Base-by-base conservation (phyloP, 1,139 yeast species). In the Candida sanyaensis region DNA sequence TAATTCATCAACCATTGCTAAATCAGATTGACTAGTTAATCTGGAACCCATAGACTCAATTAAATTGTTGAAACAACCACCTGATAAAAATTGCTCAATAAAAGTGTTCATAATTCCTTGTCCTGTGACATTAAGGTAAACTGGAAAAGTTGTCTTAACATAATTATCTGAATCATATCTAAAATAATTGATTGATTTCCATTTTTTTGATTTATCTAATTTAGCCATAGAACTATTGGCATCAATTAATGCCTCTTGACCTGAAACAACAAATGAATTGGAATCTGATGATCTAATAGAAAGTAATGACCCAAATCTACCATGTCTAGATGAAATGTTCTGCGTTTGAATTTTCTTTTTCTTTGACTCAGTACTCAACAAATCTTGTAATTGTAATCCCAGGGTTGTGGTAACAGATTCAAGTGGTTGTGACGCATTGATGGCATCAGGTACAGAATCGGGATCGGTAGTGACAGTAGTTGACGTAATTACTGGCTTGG, bases 251-350 rank as follows among this genome's bases (percentile, higher is more conserved):
- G 86, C 89, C 52, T 81, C 83, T 54, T 88, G 92, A 4, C 97
- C 96, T 1, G 96, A 83, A 8, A 75, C 66, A 0, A 90, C 81
- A 12, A 89, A 81, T 27, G 88, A 69, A 41, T 87, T 74, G 7
- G 78, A 80, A 50, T 78, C 75, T 48, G 79, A 80, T 11, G 77
- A 73, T 51, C 84, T 81, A 29, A 91, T 75, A 1, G 96, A 85
- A 9, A 91, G 66, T 55, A 92, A 71, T 0, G 98, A 84, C 1
- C 99, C 99, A 69, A 93, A 93, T 39, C 96, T 77, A 4, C 96
- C 93, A 61, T 93, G 99, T 46, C 99, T 77, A 0, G 92, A 80
- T 1, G 87, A 81, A 4, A 81, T 71, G 45, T 76, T 72, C 55
- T 76, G 79, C 13, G 78, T 73, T 37, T 81, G 81, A 17, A 68